phyloP scores from a whole-genome alignment of 2,329 filamentous ascomycete species.

The Pseudogymnoascus sp. region DNA sequence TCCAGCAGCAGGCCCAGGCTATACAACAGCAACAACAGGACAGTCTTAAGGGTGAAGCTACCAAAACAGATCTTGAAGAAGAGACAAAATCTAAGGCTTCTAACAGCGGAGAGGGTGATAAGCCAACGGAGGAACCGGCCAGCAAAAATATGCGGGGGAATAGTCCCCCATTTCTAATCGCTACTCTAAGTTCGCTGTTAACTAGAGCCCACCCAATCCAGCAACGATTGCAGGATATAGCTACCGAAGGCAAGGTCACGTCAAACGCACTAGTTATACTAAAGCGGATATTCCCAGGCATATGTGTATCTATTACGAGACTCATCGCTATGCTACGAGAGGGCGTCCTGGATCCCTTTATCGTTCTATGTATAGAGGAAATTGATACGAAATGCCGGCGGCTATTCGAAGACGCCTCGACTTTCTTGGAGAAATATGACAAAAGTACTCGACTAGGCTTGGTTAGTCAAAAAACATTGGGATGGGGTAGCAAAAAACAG shows the following conservation, averaged over 20 bases:
- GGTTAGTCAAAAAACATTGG: not conserved
- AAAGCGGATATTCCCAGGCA: not conserved
- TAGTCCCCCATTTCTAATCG: not conserved
- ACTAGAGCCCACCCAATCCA: not conserved
- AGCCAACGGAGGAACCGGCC: not conserved
- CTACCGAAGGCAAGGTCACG: not conserved
- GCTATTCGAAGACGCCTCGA: not conserved
- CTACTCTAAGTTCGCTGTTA: not conserved
- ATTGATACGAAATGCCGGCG: not conserved
- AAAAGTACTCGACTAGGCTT: not conserved
- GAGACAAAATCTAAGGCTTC: not conserved
- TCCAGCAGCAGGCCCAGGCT: not conserved
- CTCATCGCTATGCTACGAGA: not conserved
- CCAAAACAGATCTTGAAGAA: not conserved
- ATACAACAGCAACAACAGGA: conserved; percentile 9
- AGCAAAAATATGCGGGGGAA: not conserved
- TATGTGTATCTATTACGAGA: not conserved
- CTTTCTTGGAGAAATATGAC: not conserved
- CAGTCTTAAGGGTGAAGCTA: not conserved
- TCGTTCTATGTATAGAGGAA: not conserved
- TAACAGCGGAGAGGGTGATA: not conserved
- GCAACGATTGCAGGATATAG: not conserved
- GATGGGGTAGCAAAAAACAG: not conserved
- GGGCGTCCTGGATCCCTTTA: not conserved
- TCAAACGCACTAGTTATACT: not conserved